Percentiles rank a stretch among this genome's conserved stretches.
Conservation (phyloP, 306 rosid species). For the Cicer judaicum region DNA sequence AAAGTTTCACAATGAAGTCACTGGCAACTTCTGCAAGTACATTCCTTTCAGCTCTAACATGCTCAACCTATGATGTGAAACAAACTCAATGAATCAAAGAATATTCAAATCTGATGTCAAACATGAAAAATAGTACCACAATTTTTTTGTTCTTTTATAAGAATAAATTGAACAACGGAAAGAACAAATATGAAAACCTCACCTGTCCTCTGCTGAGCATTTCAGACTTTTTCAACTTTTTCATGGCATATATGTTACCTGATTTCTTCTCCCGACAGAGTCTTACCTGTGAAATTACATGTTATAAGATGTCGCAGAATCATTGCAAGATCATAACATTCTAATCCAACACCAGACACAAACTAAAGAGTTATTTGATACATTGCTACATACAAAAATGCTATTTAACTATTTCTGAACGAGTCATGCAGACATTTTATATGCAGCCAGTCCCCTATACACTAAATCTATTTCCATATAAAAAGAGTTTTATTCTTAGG, state of each 20-base stretch:
- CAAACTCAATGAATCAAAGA: not conserved
- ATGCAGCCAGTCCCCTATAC: too few relatives aligned
- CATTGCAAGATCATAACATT: too few relatives aligned
- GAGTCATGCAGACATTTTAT: too few relatives aligned
- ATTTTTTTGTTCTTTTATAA: not conserved
- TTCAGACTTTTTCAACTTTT: slow-evolving; percentile 60
- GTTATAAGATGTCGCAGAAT: slow-evolving; percentile 4
- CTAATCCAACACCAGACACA: too few relatives aligned
- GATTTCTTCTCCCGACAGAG: slow-evolving; percentile 55
- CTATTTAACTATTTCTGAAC: too few relatives aligned
- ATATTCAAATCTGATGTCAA: slow-evolving; percentile 6
- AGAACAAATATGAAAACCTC: slow-evolving; percentile 35
- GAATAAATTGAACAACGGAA: slow-evolving; percentile 24
- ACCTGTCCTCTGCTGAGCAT: slow-evolving; percentile 64
- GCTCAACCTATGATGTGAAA: slow-evolving; percentile 53
- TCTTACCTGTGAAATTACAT: slow-evolving; percentile 49
- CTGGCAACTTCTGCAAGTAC: slow-evolving; percentile 91
- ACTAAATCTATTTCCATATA: too few relatives aligned
- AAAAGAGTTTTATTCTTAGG: too few relatives aligned
- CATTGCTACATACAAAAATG: too few relatives aligned
- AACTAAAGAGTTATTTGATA: too few relatives aligned
- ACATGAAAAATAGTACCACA: not conserved
- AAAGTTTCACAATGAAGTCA: slow-evolving; percentile 92
- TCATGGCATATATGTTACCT: slow-evolving; percentile 58
- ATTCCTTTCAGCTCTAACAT: slow-evolving; percentile 86